phyloP scores from a whole-genome alignment of 1,284 basidiomycete genomes.

The Cystobasidiaceae sp. region DNA sequence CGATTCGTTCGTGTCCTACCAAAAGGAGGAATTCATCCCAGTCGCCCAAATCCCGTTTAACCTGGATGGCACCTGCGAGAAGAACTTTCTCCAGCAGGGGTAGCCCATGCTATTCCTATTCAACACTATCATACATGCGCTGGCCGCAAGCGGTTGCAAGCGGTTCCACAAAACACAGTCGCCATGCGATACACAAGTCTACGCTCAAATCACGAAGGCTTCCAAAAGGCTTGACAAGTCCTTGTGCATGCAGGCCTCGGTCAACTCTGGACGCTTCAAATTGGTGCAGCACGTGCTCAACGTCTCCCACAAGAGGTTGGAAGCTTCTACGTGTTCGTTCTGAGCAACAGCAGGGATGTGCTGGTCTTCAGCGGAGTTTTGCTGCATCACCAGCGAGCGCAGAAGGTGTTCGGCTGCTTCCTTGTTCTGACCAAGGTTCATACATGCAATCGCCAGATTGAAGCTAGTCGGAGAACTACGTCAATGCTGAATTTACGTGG shows the following conservation, averaged over 20 bases:
- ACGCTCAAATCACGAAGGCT: not conserved
- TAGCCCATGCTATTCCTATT: no score
- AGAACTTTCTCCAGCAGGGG: no score
- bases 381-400: conserved; percentile 77
- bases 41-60: no score
- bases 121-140: no score
- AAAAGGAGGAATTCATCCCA: no score
- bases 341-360: conserved; percentile 4
- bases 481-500: not conserved
- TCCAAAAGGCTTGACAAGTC: conserved; percentile 65
- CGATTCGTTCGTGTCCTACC: no score
- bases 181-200: no score
- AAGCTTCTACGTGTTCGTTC: conserved; percentile 50
- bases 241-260: conserved; percentile 58
- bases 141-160: no score
- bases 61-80: no score
- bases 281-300: conserved; percentile 64
- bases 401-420: conserved; percentile 79
- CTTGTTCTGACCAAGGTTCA: conserved; percentile 59
- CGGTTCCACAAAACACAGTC: no score
- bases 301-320: conserved; percentile 74
- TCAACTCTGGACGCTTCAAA: conserved; percentile 17
- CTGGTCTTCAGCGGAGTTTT: conserved; percentile 54
- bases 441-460: conserved; percentile 8
- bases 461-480: not conserved